Evolutionary conservation across 495 filamentous ascomycete species (phyloP).

Genomic region (Cercophora newfieldiana): DNA sequence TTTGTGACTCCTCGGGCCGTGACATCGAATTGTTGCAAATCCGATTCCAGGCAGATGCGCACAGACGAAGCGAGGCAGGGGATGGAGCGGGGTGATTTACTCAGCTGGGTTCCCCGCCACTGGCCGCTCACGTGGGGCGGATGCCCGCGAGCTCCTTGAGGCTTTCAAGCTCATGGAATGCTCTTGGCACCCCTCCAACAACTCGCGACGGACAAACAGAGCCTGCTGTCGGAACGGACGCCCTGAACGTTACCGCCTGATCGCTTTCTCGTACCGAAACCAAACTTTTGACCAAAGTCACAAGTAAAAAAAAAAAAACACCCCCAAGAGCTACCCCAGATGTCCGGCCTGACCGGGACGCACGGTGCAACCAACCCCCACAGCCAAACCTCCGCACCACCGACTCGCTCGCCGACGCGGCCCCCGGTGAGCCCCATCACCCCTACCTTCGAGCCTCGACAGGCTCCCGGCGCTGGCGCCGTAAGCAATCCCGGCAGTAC

Average conservation of each 20-base stretch:
- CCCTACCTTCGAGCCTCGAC: constrained; percentile 35
- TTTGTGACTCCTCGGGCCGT: background rate
- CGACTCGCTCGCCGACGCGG: constrained; percentile 28
- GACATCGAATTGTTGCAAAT: background rate
- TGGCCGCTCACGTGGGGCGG: background rate
- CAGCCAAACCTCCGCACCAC: constrained; percentile 9
- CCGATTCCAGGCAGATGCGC: background rate
- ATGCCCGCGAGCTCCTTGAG: background rate
- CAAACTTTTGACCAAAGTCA: background rate
- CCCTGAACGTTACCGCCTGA: too few species aligned
- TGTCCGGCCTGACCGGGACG: background rate
- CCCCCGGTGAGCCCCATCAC: constrained; percentile 50
- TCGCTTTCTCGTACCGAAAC: too few species aligned
- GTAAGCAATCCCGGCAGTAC: background rate
- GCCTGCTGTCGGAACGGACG: too few species aligned
- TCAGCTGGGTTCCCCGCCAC: background rate
- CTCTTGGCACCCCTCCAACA: background rate
- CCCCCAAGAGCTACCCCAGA: background rate
- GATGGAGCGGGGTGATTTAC: background rate
- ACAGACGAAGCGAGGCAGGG: background rate
- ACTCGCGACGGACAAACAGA: background rate
- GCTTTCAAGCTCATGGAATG: too few species aligned
- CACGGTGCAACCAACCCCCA: constrained; percentile 10
- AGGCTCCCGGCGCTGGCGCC: constrained; percentile 6
- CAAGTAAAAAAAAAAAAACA: background rate